Base-by-base conservation (phyloP, 2,329 filamentous ascomycete genomes). In the Metarhizium anisopliae region DNA sequence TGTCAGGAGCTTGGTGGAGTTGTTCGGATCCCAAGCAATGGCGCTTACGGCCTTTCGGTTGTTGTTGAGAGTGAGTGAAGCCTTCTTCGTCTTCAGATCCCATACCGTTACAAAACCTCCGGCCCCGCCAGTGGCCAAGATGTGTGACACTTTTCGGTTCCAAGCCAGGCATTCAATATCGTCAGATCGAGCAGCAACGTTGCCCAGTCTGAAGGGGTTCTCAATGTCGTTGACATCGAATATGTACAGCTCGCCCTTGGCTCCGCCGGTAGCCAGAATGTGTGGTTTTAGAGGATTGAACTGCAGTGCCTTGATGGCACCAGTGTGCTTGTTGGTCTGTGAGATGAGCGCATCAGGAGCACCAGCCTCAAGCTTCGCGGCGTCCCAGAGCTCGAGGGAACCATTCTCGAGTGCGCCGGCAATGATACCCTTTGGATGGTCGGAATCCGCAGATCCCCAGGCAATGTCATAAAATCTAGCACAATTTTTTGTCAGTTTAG, bases 51-150 rank as follows among this genome's bases (percentile, higher is more conserved):
- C 81, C 74, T 96, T 99, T 60, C 94, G 85, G 67, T 90, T 94
- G 68, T 95, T 94, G 77, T 96, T 99, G 61, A 99, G 78, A 40
- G 92, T 96, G 72, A 99, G 77, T 55, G 92, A 96, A 64, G 96
- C 91, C 75, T 96, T 96, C 82, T 96, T 97, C 13, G 90, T 91
- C 78, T 96, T 96, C 61, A 97, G 81, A 74, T 99, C 94, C 94
- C 94, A 99, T 18, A 99, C 93, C 2, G 94, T 97, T 40, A 97
- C 92, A 66, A 97, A 95, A 4, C 94, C 94, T 52, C 91, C 92
- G 59, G 85, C 88, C 68, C 92, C 93, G 62, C 94, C 94, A 10
- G 93, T 97, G 18, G 93, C 94, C 63, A 99, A 76, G 69, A 99
- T 99, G 69, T 99, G 93, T 14, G 93, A 84, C 47, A 97, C 93